Percentiles rank a stretch among this genome's conserved stretches.
Conservation (phyloP, 1,139 yeast species). For the Hyphopichia fennica region DNA sequence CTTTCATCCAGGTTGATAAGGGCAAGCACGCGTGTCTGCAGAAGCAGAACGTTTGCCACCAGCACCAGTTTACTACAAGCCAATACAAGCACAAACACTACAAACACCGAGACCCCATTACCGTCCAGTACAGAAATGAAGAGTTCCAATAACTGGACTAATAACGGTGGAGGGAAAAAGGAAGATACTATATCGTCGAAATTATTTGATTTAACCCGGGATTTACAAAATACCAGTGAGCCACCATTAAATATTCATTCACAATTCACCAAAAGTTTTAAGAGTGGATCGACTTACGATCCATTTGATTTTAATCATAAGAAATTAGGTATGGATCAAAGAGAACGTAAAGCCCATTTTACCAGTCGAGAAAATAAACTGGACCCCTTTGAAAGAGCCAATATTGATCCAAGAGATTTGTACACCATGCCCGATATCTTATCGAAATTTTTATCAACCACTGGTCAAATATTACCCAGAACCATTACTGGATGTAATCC, state of each 20-base stretch:
- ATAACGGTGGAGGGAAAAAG: neutral
- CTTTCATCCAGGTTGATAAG: neutral
- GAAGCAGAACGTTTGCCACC: neutral
- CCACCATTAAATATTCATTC: conserved; percentile 25
- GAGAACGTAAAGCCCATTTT: conserved; percentile 14
- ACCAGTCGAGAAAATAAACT: conserved; percentile 12
- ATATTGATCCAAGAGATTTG: conserved; percentile 63
- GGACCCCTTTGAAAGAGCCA: conserved; percentile 53
- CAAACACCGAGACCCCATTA: conserved; percentile 5
- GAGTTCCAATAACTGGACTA: conserved; percentile 26
- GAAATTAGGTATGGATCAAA: conserved; percentile 42
- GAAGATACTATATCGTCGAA: neutral
- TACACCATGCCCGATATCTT: conserved; percentile 67
- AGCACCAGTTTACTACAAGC: neutral
- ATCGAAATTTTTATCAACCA: conserved; percentile 55
- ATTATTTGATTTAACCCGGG: conserved; percentile 28
- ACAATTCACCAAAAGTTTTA: conserved; percentile 40
- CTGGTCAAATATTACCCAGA: conserved; percentile 70
- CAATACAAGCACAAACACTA: neutral
- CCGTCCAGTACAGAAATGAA: conserved; percentile 39
- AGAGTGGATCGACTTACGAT: conserved; percentile 53
- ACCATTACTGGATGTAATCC: conserved; percentile 64
- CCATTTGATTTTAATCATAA: conserved; percentile 75
- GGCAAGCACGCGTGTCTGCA: neutral
- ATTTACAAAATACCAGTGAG: conserved; percentile 20